These are phyloP conservation scores for Penicillium glabrum DNA, from an alignment of 2,329 filamentous ascomycete genomes.

Conservation along the genomic window DNA sequence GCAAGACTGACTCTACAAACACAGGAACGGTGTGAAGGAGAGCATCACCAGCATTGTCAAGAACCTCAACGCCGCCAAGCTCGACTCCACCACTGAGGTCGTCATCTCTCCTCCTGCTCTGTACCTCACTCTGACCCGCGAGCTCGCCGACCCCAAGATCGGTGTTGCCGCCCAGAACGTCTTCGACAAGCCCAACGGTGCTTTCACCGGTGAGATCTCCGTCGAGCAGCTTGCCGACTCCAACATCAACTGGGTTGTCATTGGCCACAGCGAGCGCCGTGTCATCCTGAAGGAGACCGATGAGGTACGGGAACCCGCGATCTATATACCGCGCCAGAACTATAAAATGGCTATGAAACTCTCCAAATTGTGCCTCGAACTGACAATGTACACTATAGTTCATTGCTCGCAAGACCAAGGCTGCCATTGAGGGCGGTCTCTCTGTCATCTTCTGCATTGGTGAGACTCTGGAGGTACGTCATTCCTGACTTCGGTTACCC, in stretches of 20 bases:
- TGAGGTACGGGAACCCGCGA: slow-evolving; percentile 44
- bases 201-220: slow-evolving; percentile 95
- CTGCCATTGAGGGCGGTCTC: slow-evolving; percentile 80
- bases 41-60: slow-evolving; percentile 88
- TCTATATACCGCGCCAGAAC: neutral
- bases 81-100: slow-evolving; percentile 69
- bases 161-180: slow-evolving; percentile 95
- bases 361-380: neutral
- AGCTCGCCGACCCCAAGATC: slow-evolving; percentile 72
- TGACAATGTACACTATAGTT: slow-evolving; percentile 47
- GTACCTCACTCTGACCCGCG: slow-evolving; percentile 84
- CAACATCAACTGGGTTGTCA: slow-evolving; percentile 83
- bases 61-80: slow-evolving; percentile 80
- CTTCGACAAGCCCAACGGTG: slow-evolving; percentile 94
- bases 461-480: slow-evolving; percentile 74
- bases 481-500: slow-evolving; percentile 16
- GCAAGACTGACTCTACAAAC: slow-evolving; percentile 14
- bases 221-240: slow-evolving; percentile 87
- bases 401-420: slow-evolving; percentile 92
- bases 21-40: slow-evolving; percentile 88
- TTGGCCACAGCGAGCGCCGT: slow-evolving; percentile 94
- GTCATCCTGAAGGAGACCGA: slow-evolving; percentile 86
- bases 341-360: neutral
- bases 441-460: slow-evolving; percentile 96
- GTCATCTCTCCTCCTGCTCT: slow-evolving; percentile 88